Evolutionary conservation across 805 yeast genomes (phyloP).

Genomic region (Pichia membranifaciens): DNA sequence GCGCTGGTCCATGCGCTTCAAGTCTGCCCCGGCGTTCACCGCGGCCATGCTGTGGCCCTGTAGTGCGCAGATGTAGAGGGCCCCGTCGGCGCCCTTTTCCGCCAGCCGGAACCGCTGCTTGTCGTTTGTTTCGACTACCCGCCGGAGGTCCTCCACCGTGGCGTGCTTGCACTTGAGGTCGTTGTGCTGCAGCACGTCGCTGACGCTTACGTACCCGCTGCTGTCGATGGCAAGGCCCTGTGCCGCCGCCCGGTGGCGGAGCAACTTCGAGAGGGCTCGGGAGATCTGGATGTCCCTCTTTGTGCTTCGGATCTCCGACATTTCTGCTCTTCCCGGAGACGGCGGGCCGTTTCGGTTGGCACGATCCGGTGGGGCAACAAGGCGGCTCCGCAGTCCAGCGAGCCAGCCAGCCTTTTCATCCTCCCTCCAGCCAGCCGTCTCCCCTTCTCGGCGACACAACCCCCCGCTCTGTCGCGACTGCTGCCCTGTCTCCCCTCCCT

Average conservation of each 20-base stretch:
- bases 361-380: too few species aligned
- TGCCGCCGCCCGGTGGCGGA: constrained; percentile 79
- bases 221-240: constrained; percentile 60
- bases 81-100: constrained; percentile 17
- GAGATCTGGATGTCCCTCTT: constrained; percentile 41
- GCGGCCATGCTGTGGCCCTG: constrained; percentile 79
- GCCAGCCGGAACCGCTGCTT: constrained; percentile 58
- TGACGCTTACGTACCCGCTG: constrained; percentile 59
- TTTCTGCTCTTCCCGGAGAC: too few species aligned
- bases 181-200: constrained; percentile 48
- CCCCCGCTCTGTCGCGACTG: background rate
- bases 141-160: constrained; percentile 49
- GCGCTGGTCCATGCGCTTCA: constrained; percentile 11
- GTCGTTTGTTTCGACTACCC: constrained; percentile 58
- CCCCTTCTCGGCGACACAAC: background rate
- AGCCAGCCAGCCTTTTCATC: too few species aligned
- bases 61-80: constrained; percentile 62
- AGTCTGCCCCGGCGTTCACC: constrained; percentile 35
- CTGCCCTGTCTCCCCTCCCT: background rate
- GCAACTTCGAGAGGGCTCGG: constrained; percentile 64
- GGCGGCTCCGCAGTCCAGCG: too few species aligned
- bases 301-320: background rate
- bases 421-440: background rate
- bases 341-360: too few species aligned
- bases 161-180: constrained; percentile 52